Base-by-base conservation (phyloP, 2,329 filamentous ascomycete species). In the Bipolaris gigantea region DNA sequence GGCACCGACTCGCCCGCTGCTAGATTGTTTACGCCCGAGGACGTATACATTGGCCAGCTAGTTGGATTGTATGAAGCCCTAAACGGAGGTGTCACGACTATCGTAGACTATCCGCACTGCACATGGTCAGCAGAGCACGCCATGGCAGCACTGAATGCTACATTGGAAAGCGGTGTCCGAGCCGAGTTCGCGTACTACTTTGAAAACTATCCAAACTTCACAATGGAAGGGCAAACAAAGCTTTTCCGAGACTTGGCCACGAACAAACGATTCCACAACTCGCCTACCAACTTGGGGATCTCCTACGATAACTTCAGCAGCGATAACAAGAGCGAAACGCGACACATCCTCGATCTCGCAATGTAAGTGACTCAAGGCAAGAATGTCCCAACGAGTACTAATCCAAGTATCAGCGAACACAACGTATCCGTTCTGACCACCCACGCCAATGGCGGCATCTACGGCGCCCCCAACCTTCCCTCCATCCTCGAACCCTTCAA, bases 21-120 rank as follows among this genome's bases (percentile, higher is more conserved):
- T 18, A 40, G 18, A 5, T 16, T 38, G 15, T 56, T 66, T 19
- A 55, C 48, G 6, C 53, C 62, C 3, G 63, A 69, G 15, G 60
- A 69, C 19, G 58, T 65, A 13, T 67, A 69, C 27, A 48, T 65
- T 40, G 55, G 63, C 2, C 60, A 67, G 46, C 48, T 67, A 7
- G 48, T 53, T 34, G 81, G 81, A 0, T 57, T 81, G 0, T 76
- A 80, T 5, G 81, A 83, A 53, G 74, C 77, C 0, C 59, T 83
- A 25, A 80, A 82, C 19, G 79, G 77, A 0, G 81, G 81, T 1
- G 79, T 82, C 4, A 84, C 82, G 0, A 80, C 80, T 0, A 74
- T 75, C 0, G 71, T 84, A 0, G 82, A 67, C 42, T 45, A 45
- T n/a, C 40, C 51, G 13, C 51, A 54, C 18, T 59, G 58, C 43